Evolutionary conservation across 1,284 basidiomycete genomes (phyloP).

Genomic region (Cryptococcus hybrid): DNA sequence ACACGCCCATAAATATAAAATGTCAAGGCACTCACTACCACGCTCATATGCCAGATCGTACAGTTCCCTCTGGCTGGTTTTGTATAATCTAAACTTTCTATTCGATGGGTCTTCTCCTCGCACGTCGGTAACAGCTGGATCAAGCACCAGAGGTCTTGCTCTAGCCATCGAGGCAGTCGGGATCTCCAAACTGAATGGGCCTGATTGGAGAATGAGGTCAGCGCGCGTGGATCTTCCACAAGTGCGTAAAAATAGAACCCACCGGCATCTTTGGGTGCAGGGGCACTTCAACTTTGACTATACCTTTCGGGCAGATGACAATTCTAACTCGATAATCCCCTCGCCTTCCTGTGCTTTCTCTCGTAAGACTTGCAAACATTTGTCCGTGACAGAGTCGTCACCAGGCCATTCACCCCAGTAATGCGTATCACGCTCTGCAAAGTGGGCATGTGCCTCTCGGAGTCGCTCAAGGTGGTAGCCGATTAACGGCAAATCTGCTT

Average conservation of each 20-base stretch:
- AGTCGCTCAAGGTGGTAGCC: constrained; percentile 32
- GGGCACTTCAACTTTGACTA: constrained; percentile 28
- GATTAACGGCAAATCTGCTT: constrained; percentile 11
- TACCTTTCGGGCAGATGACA: constrained; percentile 17
- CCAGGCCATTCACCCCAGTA: constrained; percentile 6
- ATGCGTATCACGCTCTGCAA: constrained; percentile 1
- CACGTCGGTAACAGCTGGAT: constrained; percentile 12
- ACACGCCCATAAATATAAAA: not conserved
- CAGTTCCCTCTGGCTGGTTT: constrained; percentile 33
- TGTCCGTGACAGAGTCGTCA: constrained; percentile 10
- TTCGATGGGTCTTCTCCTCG: constrained; percentile 3
- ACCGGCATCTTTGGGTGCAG: constrained; percentile 26
- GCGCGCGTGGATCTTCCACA: not conserved
- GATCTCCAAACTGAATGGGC: constrained; percentile 19
- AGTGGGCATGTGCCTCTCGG: constrained; percentile 28
- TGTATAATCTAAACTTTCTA: constrained; percentile 28
- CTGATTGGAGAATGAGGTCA: constrained; percentile 3
- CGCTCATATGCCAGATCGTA: constrained; percentile 34
- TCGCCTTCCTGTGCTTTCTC: constrained; percentile 2
- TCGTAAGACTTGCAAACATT: constrained; percentile 7
- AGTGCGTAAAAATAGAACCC: not conserved
- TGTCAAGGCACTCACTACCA: constrained; percentile 12
- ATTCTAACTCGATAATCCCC: constrained; percentile 39
- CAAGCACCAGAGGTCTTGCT: constrained; percentile 27
- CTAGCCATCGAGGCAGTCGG: not conserved